Evolutionary conservation across 306 rosid species (phyloP).

Genomic region (Carpinus viminea): DNA sequence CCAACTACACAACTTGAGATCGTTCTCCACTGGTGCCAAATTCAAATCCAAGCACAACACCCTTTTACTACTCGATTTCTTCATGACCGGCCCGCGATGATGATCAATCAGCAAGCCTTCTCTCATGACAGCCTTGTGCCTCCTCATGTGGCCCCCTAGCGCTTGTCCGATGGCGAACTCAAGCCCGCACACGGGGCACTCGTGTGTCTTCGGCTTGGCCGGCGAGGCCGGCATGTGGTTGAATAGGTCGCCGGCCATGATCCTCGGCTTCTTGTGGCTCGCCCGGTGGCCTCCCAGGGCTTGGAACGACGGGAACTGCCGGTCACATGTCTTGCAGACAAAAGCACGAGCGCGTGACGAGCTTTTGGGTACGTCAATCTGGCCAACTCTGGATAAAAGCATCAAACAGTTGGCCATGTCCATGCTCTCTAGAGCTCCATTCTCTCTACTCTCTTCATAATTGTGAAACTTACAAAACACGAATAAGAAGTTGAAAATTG

Average conservation of each 20-base stretch:
- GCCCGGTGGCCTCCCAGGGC: slow-evolving; percentile 94
- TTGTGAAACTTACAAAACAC: slow-evolving; percentile 10
- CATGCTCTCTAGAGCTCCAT: not conserved
- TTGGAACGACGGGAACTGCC: slow-evolving; percentile 65
- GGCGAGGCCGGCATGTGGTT: slow-evolving; percentile 1
- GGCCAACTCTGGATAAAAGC: slow-evolving; percentile 47
- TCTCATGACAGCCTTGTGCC: slow-evolving; percentile 43
- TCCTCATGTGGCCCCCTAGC: slow-evolving; percentile 91
- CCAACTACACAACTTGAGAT: slow-evolving; percentile 39
- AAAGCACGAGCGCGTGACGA: slow-evolving; percentile 34
- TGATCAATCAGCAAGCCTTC: not conserved
- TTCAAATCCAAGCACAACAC: slow-evolving; percentile 53
- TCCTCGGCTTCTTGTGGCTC: slow-evolving; percentile 69
- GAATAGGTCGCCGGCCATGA: slow-evolving; percentile 12
- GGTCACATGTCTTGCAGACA: slow-evolving; percentile 68
- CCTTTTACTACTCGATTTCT: slow-evolving; percentile 40
- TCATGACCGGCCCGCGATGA: slow-evolving; percentile 31
- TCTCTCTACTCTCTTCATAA: slow-evolving; percentile 60
- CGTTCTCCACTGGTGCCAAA: slow-evolving; percentile 44
- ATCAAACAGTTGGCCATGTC: slow-evolving; percentile 48
- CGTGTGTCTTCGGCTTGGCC: slow-evolving; percentile 53
- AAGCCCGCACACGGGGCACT: slow-evolving; percentile 70
- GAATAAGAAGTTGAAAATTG: too few species aligned
- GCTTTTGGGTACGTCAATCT: not conserved
- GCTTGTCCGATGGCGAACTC: slow-evolving; percentile 79